Percentiles rank a stretch among this genome's conserved stretches.
phyloP scores from a whole-genome alignment of 305 asterid species.

The Fraxinus latifolia region DNA sequence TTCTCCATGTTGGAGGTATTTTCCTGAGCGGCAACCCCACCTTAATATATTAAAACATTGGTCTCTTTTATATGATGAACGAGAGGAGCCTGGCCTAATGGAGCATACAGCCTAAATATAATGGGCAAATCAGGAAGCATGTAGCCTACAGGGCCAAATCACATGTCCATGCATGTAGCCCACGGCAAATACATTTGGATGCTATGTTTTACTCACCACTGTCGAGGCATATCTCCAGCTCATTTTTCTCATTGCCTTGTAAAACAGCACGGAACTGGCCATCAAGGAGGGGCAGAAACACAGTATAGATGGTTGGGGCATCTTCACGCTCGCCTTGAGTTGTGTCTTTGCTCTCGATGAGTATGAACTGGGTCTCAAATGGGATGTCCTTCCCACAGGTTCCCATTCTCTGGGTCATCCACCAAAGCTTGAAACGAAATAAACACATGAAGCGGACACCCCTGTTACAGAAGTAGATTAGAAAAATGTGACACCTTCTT shows the following conservation, averaged over 20 bases:
- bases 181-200: conserved; percentile 14
- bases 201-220: conserved; percentile 69
- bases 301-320: conserved; percentile 58
- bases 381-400: conserved; percentile 88
- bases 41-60: conserved; percentile 9
- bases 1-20: conserved; percentile 28
- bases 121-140: conserved; percentile 20
- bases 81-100: conserved; percentile 22
- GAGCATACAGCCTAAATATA: conserved; percentile 14
- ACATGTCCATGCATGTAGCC: conserved; percentile 18
- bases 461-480: conserved; percentile 38
- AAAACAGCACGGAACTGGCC: conserved; percentile 94
- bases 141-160: conserved; percentile 12
- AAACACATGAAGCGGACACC: conserved; percentile 86
- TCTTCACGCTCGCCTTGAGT: conserved; percentile 54
- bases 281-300: conserved; percentile 86
- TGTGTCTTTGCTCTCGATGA: conserved; percentile 77
- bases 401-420: conserved; percentile 99
- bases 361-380: conserved; percentile 93
- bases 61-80: conserved; percentile 24
- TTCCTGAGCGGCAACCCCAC: conserved; percentile 16
- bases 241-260: conserved; percentile 85
- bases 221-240: conserved; percentile 89
- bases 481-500: not conserved
- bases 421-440: conserved; percentile 98